These are phyloP conservation scores for Cladosporium halotolerans DNA, from an alignment of 2,329 filamentous ascomycete species.

Conservation along the genomic window DNA sequence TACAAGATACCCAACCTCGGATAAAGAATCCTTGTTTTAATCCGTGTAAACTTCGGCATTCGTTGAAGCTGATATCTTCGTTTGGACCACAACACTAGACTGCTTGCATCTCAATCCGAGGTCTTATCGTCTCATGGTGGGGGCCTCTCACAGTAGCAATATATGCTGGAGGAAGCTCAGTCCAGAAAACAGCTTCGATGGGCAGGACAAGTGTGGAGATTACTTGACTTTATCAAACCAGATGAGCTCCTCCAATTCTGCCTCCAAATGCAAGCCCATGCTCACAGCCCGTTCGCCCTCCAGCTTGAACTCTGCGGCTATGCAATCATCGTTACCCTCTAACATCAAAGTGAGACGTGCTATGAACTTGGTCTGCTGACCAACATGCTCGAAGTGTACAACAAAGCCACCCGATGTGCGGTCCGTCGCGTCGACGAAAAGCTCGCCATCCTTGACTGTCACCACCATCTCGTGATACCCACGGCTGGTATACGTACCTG, in stretches of 20 bases:
- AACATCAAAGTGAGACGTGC: conserved; percentile 19
- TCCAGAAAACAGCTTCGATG: not conserved
- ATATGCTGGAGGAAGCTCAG: not conserved
- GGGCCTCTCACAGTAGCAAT: not conserved
- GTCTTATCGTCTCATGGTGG: too few species aligned
- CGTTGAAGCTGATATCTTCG: too few species aligned
- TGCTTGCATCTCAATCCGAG: too few species aligned
- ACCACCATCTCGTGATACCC: conserved; percentile 27
- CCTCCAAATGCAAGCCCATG: conserved; percentile 22
- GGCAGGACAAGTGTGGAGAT: not conserved
- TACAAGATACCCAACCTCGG: too few species aligned
- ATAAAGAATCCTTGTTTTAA: too few species aligned
- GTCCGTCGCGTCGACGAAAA: conserved; percentile 32
- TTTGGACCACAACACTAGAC: too few species aligned
- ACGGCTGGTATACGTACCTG: conserved; percentile 21
- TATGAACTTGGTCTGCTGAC: conserved; percentile 23
- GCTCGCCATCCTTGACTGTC: conserved; percentile 19
- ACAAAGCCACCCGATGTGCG: conserved; percentile 19
- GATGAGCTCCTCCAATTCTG: conserved; percentile 18
- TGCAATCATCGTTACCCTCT: conserved; percentile 13
- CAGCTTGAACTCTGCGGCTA: conserved; percentile 20
- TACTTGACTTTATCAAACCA: conserved; percentile 27
- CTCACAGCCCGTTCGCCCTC: conserved; percentile 16
- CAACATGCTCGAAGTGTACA: conserved; percentile 28
- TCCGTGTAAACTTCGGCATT: too few species aligned